These are phyloP conservation scores for Caloboletus firmus DNA, from an alignment of 1,284 basidiomycete species.

Conservation along the genomic window DNA sequence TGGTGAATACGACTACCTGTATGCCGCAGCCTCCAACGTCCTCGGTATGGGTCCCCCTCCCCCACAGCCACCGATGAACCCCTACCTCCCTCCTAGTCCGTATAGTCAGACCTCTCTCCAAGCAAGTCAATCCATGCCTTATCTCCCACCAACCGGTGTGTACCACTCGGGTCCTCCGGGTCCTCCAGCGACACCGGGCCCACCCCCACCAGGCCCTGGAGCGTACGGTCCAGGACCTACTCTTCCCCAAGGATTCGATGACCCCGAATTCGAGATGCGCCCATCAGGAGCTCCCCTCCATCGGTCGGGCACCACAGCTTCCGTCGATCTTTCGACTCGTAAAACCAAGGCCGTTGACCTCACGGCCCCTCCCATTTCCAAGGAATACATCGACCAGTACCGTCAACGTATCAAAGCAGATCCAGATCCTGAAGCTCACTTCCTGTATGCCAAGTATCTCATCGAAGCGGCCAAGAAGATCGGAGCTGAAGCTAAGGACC, in stretches of 20 bases:
- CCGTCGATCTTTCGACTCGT: slow-evolving; percentile 59
- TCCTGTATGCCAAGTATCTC: slow-evolving; percentile 95
- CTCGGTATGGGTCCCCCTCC: slow-evolving; percentile 73
- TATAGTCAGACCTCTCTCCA: slow-evolving; percentile 28
- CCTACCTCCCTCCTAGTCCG: slow-evolving; percentile 26
- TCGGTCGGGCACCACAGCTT: slow-evolving; percentile 56
- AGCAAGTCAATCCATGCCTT: slow-evolving; percentile 35
- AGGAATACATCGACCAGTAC: slow-evolving; percentile 97
- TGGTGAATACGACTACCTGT: slow-evolving; percentile 53
- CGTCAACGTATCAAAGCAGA: slow-evolving; percentile 96
- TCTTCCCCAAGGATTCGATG: slow-evolving; percentile 35
- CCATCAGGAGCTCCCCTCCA: slow-evolving; percentile 43
- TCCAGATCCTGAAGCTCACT: slow-evolving; percentile 98
- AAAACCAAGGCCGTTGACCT: slow-evolving; percentile 85
- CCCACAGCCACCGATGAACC: slow-evolving; percentile 30
- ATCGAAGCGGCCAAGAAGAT: slow-evolving; percentile 98
- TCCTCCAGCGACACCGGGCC: slow-evolving; percentile 20
- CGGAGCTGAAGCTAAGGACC: slow-evolving; percentile 69
- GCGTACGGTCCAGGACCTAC: slow-evolving; percentile 29
- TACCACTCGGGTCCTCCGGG: slow-evolving; percentile 28
- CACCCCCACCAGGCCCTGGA: slow-evolving; percentile 13
- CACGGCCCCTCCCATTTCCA: slow-evolving; percentile 87
- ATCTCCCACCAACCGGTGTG: slow-evolving; percentile 26
- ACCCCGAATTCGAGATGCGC: slow-evolving; percentile 56
- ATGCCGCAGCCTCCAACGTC: slow-evolving; percentile 77